phyloP scores from a whole-genome alignment of 1,139 yeast genomes.

The Arxiozyma slooffiae region DNA sequence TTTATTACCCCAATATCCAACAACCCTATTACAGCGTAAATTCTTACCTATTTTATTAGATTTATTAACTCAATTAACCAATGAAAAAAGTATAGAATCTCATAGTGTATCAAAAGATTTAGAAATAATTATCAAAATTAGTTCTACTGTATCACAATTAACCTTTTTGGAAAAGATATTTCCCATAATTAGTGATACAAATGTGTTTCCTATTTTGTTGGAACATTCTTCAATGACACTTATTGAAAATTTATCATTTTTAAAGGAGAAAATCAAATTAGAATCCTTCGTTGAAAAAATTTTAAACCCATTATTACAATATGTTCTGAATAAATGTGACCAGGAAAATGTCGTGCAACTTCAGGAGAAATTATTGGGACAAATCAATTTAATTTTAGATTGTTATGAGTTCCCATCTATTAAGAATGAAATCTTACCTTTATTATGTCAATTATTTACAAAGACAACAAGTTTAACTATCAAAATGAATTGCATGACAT shows the following conservation, averaged over 20 bases:
- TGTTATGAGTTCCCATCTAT: slow-evolving; percentile 62
- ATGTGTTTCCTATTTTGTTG: slow-evolving; percentile 33
- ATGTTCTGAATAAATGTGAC: slow-evolving; percentile 18
- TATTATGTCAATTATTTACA: slow-evolving; percentile 60
- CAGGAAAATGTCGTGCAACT: slow-evolving; percentile 30
- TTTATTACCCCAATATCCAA: slow-evolving; percentile 61
- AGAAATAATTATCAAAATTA: slow-evolving; percentile 53
- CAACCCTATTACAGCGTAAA: slow-evolving; percentile 57
- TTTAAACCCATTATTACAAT: slow-evolving; percentile 26
- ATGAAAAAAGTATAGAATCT: slow-evolving; percentile 31
- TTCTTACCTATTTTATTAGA: slow-evolving; percentile 61
- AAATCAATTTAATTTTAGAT: slow-evolving; percentile 37
- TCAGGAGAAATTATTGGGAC: slow-evolving; percentile 49
- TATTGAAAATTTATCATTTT: slow-evolving; percentile 45
- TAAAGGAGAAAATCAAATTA: slow-evolving; percentile 43
- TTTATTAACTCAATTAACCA: slow-evolving; percentile 28
- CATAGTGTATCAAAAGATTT: slow-evolving; percentile 47
- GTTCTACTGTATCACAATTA: slow-evolving; percentile 58
- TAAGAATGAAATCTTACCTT: slow-evolving; percentile 65
- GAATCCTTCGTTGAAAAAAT: slow-evolving; percentile 36
- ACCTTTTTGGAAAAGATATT: slow-evolving; percentile 68
- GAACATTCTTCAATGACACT: slow-evolving; percentile 45
- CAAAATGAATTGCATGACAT: slow-evolving; percentile 57
- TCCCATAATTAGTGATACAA: slow-evolving; percentile 33
- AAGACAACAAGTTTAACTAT: slow-evolving; percentile 76